Base-by-base conservation (phyloP, 23 red algal species). In the Agarophyton chilense region DNA sequence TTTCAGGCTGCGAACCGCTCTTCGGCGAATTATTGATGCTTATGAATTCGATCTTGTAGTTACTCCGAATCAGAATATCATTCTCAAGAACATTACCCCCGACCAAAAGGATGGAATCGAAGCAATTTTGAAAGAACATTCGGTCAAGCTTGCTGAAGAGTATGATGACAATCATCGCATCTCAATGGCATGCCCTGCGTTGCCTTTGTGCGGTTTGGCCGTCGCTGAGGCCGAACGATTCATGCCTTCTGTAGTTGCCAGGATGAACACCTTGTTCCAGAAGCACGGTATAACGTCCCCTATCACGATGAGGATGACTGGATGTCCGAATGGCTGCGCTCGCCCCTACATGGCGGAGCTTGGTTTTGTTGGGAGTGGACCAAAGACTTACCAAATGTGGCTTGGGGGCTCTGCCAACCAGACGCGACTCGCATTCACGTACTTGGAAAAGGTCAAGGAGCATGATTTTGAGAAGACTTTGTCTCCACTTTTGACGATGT, bases 311-410 rank as follows among this genome's bases (percentile, higher is more conserved):
- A 90, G 97, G 25, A 99, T 99, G 97, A 99, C 97, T 22, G 96
- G 96, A 45, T 99, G 97, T 68, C 97, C 97, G 31, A 99, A 99
- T 73, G 97, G 97, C 9, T 99, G 97, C 64, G 84, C 90, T 10
- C 89, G 97, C 41, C 97, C 97, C 21, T 99, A 99, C 79, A 96
- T 96, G 90, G 97, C 97, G 19, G 97, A 99, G 75, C 45, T 99
- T 10, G 97, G 92, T n/a, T 85, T 99, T 64, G 97, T 99, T 26
- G 97, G 97, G 16, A 82, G 56, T 17, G 97, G 93, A 21, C 90
- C 84, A 10, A 90, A 65, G 35, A 76, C 84, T 4, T 99, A 99
- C 58, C 97, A 99, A 81, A 21, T 99, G 42, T 99, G 97, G 97
- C 58, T 99, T 40, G 97, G 97, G 5, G 97, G 93, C 19, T 78